Percentiles rank a stretch among this genome's conserved stretches.
These are phyloP conservation scores for Colletotrichum tamarilloi DNA, from an alignment of 2,329 filamentous ascomycete genomes.

Conservation along the genomic window DNA sequence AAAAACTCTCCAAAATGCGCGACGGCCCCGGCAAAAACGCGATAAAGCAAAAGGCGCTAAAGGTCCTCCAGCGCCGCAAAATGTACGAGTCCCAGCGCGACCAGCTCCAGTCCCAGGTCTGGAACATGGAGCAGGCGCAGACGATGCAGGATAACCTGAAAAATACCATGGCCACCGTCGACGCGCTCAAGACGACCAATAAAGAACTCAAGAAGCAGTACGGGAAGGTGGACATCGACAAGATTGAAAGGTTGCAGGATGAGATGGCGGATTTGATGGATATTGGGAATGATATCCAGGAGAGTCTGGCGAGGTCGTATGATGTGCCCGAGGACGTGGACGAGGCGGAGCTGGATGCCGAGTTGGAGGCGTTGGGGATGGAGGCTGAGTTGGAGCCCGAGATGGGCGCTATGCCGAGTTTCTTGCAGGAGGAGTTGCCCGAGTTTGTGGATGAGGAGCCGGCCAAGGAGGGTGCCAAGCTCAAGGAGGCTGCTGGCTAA, in stretches of 20 bases:
- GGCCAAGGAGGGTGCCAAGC: conserved; percentile 75
- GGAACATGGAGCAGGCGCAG: conserved; percentile 99
- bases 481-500: conserved; percentile 81
- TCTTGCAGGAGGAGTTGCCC: conserved; percentile 88
- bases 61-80: conserved; percentile 92
- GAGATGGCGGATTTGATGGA: conserved; percentile 99
- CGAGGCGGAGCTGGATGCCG: conserved; percentile 94
- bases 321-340: conserved; percentile 97
- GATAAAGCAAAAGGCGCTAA: conserved; percentile 93
- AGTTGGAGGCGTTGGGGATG: conserved; percentile 92
- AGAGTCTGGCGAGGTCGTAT: conserved; percentile 90
- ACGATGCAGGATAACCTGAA: conserved; percentile 99
- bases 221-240: conserved; percentile 96
- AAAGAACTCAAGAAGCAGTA: conserved; percentile 94
- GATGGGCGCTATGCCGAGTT: conserved; percentile 77
- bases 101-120: conserved; percentile 92
- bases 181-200: conserved; percentile 96
- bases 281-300: conserved; percentile 97
- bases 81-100: conserved; percentile 95
- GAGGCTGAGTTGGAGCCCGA: conserved; percentile 89
- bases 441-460: conserved; percentile 95
- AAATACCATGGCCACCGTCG: conserved; percentile 98
- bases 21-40: conserved; percentile 94
- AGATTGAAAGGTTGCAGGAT: conserved; percentile 97
- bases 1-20: conserved; percentile 90